Base-by-base conservation (phyloP, 2,329 filamentous ascomycete genomes). In the Diaporthe batatas region DNA sequence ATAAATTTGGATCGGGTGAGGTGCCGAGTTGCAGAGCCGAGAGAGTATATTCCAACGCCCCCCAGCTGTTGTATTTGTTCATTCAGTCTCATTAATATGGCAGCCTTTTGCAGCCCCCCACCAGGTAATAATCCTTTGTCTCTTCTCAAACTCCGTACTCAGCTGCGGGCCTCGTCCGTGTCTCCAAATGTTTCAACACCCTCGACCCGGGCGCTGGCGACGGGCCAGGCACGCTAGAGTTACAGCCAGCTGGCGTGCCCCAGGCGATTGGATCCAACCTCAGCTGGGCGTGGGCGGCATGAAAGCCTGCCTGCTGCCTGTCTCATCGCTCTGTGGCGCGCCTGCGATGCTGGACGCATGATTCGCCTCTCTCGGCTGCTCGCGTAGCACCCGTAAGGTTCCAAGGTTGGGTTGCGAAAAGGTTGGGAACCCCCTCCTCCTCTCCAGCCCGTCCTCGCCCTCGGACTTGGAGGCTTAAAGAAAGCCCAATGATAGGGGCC, bases 321-420 rank as follows among this genome's bases (percentile, higher is more conserved):
- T 74, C 72, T 74, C 72, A 74, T 70, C 55, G n/a, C 32, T 47
- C 44, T 62, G 59, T 51, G 70, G 34, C 55, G 57, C 57, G 57
- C 44, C 51, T 51, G 58, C 51, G 71, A 54, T 70, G 39, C 67
- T 36, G 57, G 16, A 36, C 53, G 59, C 70, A 67, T 74, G 68
- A 54, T 58, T 73, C 29, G 62, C 72, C 72, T 70, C 16, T 23
- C 47, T 53, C 55, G 47, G 53, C 49, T 42, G 42, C 32, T 39
- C 42, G 34, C 47, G 72, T 71, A 68, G 44, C 69, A 68, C 53
- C 64, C 57, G 49, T 70, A 62, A 73, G 71, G 32, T 5, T 39
- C 54, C 65, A 62, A 73, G 71, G 32, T 5, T 39, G 64, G 32
- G 32, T 6, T 39, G 64, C 23, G 36, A 47, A 69, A 51, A 25